Conservation (phyloP, 306 rosid species). For the Castanopsis chinensis region DNA sequence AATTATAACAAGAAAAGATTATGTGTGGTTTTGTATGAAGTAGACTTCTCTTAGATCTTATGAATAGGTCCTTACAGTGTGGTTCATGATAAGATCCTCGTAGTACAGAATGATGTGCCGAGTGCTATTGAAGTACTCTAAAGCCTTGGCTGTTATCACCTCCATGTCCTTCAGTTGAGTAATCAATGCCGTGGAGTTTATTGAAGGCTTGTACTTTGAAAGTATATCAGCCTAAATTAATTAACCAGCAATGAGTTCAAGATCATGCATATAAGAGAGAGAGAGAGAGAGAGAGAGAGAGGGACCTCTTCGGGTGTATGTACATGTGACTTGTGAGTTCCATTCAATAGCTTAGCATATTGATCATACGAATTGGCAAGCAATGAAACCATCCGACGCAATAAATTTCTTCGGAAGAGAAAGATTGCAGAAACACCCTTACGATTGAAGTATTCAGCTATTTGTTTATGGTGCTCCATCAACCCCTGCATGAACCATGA, state of each 20-base stretch:
- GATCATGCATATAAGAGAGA: no score
- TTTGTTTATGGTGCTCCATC: conserved; percentile 72
- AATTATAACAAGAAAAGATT: no score
- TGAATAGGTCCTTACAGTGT: conserved; percentile 53
- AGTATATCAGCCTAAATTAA: conserved; percentile 71
- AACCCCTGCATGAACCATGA: conserved; percentile 61
- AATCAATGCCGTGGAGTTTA: conserved; percentile 61
- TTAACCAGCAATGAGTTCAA: not conserved
- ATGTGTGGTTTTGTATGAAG: no score
- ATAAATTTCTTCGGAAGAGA: conserved; percentile 81
- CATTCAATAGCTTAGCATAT: conserved; percentile 83
- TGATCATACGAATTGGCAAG: conserved; percentile 94
- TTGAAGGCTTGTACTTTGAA: conserved; percentile 73
- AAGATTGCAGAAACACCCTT: conserved; percentile 78
- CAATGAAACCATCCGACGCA: conserved; percentile 80
- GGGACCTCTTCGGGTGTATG: conserved; percentile 84
- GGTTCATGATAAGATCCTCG: conserved; percentile 74
- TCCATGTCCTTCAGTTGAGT: conserved; percentile 71
- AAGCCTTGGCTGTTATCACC: conserved; percentile 49
- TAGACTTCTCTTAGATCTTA: not conserved
- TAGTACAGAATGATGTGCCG: conserved; percentile 78
- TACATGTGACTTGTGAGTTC: conserved; percentile 93
- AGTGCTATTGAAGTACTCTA: conserved; percentile 71
- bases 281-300: conserved; percentile 8
- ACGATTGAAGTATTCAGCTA: conserved; percentile 75